A percentile compares a stretch with the other conserved stretches of the same genome.
Evolutionary conservation across 1,284 basidiomycete genomes (phyloP).

Genomic region (Pyrrhoderma lamaoense): DNA sequence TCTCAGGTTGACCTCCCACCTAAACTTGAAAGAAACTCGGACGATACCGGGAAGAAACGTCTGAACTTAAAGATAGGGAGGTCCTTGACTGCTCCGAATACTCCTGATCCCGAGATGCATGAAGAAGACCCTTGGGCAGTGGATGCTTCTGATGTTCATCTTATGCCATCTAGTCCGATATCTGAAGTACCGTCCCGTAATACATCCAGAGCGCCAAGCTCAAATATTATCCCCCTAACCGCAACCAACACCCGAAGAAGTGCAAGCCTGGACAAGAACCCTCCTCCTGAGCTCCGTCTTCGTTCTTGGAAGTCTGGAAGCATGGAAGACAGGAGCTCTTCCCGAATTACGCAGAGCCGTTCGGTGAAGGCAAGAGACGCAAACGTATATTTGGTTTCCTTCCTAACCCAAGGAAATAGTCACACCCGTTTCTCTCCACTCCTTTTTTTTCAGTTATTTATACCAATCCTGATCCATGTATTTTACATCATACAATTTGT

Average conservation of each 20-base stretch:
- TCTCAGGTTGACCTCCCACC: conserved; percentile 2
- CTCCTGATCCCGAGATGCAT: conserved; percentile 6
- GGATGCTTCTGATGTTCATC: background rate
- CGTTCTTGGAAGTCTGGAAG: background rate
- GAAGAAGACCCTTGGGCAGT: background rate
- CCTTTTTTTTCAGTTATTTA: too few relatives aligned
- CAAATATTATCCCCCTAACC: background rate
- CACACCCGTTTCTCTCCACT: too few relatives aligned
- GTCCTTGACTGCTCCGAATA: conserved; percentile 17
- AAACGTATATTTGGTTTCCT: background rate
- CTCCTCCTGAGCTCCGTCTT: background rate
- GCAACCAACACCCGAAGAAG: conserved; percentile 9
- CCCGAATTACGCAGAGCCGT: background rate
- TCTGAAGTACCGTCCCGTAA: conserved; percentile 1
- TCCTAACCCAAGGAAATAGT: background rate
- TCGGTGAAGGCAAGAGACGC: background rate
- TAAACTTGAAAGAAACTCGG: background rate
- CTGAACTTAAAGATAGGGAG: background rate
- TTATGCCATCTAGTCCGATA: conserved; percentile 8
- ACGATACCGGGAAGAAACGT: conserved; percentile 9
- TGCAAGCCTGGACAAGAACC: conserved; percentile 16
- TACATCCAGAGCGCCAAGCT: background rate
- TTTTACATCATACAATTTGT: background rate
- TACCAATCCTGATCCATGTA: too few relatives aligned
- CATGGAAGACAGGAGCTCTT: background rate